Conservation (phyloP, 768 basidiomycete genomes). For the Strobilomyces echinocephalus region DNA sequence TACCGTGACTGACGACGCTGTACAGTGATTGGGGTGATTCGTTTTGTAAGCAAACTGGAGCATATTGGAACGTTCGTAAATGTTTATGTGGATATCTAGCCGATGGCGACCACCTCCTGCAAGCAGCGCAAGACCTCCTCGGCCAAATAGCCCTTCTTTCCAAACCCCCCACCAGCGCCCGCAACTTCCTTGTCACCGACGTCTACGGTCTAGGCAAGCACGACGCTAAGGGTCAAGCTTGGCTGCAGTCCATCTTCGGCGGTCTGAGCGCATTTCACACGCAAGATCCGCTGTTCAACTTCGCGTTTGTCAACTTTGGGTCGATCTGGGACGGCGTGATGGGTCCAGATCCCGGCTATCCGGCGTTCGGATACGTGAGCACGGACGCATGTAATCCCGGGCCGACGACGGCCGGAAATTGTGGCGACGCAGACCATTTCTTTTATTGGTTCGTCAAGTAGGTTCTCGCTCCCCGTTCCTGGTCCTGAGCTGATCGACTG, state of each 20-base stretch:
- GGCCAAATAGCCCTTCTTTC: conserved; percentile 44
- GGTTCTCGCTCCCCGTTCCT: conserved; percentile 8
- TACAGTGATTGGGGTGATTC: conserved; percentile 43
- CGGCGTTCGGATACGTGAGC: conserved; percentile 47
- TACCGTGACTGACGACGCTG: conserved; percentile 1
- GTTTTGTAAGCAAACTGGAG: conserved; percentile 26
- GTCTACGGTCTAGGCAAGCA: conserved; percentile 46
- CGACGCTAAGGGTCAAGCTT: conserved; percentile 40
- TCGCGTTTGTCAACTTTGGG: conserved; percentile 46
- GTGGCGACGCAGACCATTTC: conserved; percentile 42
- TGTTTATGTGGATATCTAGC: conserved; percentile 16
- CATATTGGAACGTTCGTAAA: neutral
- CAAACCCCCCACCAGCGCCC: conserved; percentile 45
- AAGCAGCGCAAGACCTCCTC: conserved; percentile 42
- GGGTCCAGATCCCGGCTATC: conserved; percentile 38
- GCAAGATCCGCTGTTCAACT: conserved; percentile 28
- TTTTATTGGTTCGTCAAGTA: conserved; percentile 54
- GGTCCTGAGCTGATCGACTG: neutral
- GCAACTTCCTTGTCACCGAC: conserved; percentile 46
- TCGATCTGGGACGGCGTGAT: conserved; percentile 49
- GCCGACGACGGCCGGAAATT: conserved; percentile 31
- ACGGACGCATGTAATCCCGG: conserved; percentile 34
- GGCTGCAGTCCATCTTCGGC: conserved; percentile 42
- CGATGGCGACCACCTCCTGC: conserved; percentile 44
- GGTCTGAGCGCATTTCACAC: conserved; percentile 36